phyloP scores from a whole-genome alignment of 1,139 yeast genomes.

The Hansenula sp. region DNA sequence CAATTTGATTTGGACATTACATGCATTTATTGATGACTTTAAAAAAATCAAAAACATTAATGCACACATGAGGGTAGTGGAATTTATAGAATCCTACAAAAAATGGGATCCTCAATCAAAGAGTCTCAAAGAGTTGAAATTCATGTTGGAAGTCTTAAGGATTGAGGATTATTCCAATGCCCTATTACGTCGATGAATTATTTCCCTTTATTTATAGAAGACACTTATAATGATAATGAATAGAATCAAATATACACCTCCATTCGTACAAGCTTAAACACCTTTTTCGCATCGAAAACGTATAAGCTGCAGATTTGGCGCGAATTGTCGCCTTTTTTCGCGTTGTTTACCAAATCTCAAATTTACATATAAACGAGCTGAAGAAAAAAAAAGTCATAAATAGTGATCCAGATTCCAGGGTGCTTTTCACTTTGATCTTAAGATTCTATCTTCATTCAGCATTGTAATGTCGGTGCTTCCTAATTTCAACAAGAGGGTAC shows the following conservation, averaged over 20 bases:
- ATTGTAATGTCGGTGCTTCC: not conserved
- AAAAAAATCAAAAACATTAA: constrained; percentile 40
- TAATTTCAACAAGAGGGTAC: not conserved
- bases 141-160: constrained; percentile 23
- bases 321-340: not conserved
- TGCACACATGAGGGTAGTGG: constrained; percentile 18
- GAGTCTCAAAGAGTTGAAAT: constrained; percentile 36
- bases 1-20: constrained; percentile 49
- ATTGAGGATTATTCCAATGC: constrained; percentile 19
- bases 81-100: constrained; percentile 22
- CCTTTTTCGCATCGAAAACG: too few species aligned
- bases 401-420: too few species aligned
- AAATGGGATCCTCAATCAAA: constrained; percentile 36
- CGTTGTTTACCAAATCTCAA: not conserved
- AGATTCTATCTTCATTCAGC: too few species aligned
- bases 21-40: constrained; percentile 45
- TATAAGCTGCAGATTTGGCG: not conserved
- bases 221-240: not conserved
- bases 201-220: not conserved
- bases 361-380: not conserved
- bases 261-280: not conserved
- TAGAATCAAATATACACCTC: too few species aligned
- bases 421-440: too few species aligned
- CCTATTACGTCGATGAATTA: constrained; percentile 1
- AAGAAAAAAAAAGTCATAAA: too few species aligned